phyloP scores from a whole-genome alignment of 2,329 filamentous ascomycete genomes.

The Elsinoe ampelina region DNA sequence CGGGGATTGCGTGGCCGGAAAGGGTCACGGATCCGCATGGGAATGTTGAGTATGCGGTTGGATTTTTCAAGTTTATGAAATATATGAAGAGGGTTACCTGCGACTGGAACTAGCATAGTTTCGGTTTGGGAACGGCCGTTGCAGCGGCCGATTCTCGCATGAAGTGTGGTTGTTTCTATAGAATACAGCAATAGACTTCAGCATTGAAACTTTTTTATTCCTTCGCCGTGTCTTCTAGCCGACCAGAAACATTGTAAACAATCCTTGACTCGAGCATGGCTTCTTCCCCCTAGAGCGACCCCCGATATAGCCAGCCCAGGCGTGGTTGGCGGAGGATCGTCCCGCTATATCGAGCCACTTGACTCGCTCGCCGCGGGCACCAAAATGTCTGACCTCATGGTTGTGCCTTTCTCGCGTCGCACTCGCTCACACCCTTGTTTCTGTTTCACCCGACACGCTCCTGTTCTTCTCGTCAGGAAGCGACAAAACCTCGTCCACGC shows the following conservation, averaged over 20 bases:
- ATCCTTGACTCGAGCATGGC: background rate
- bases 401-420: background rate
- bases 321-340: slow-evolving; percentile 9
- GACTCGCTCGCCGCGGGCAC: background rate
- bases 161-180: background rate
- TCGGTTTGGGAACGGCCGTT: background rate
- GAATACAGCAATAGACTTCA: too few relatives aligned
- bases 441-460: background rate
- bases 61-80: slow-evolving; percentile 58
- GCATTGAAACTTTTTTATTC: too few relatives aligned
- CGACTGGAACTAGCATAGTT: slow-evolving; percentile 34
- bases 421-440: background rate
- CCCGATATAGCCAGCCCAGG: background rate
- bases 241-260: too few relatives aligned
- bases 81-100: slow-evolving; percentile 48
- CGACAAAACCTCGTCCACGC: background rate
- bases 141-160: background rate
- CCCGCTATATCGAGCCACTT: slow-evolving; percentile 12
- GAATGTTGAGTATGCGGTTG: slow-evolving; percentile 53
- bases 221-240: too few relatives aligned
- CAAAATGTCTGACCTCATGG: slow-evolving; percentile 6
- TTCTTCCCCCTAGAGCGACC: background rate
- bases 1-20: slow-evolving; percentile 56
- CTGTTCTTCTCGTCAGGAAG: background rate
- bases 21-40: slow-evolving; percentile 51